These are phyloP conservation scores for Aegilops speltoides DNA, from an alignment of 176 grass and related monocot genomes.

Conservation along the genomic window DNA sequence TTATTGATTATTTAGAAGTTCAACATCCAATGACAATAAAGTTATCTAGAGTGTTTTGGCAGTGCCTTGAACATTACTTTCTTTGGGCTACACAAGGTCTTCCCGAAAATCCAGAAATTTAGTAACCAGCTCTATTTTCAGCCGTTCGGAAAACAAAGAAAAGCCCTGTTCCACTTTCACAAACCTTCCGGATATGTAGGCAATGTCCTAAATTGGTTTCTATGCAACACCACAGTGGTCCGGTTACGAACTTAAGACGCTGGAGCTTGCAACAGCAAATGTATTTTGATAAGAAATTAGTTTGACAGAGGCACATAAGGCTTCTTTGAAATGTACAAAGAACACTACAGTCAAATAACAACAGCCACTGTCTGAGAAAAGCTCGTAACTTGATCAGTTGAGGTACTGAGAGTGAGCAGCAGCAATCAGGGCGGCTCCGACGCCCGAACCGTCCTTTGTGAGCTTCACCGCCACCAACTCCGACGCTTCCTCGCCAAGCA, in stretches of 20 bases:
- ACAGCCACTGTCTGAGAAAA: background rate
- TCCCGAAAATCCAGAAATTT: background rate
- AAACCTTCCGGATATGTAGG: background rate
- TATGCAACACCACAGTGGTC: background rate
- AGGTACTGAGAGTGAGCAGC: constrained; percentile 60
- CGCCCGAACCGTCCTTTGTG: constrained; percentile 74
- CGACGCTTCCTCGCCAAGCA: constrained; percentile 64
- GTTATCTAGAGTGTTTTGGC: no score
- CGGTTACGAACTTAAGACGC: background rate
- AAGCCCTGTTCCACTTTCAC: background rate
- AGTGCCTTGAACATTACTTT: no score
- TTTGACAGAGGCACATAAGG: background rate
- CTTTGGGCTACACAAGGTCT: background rate
- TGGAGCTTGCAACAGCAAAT: background rate
- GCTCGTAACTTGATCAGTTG: background rate
- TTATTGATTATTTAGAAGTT: no score
- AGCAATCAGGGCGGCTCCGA: constrained; percentile 81
- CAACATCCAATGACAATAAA: no score
- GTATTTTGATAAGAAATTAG: background rate
- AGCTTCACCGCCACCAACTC: constrained; percentile 45
- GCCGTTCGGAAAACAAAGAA: background rate
- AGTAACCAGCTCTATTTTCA: background rate
- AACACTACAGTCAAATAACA: background rate
- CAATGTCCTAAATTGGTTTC: background rate
- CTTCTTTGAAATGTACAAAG: background rate